Base-by-base conservation (phyloP, 495 filamentous ascomycete genomes). In the Penicillium goetzii region DNA sequence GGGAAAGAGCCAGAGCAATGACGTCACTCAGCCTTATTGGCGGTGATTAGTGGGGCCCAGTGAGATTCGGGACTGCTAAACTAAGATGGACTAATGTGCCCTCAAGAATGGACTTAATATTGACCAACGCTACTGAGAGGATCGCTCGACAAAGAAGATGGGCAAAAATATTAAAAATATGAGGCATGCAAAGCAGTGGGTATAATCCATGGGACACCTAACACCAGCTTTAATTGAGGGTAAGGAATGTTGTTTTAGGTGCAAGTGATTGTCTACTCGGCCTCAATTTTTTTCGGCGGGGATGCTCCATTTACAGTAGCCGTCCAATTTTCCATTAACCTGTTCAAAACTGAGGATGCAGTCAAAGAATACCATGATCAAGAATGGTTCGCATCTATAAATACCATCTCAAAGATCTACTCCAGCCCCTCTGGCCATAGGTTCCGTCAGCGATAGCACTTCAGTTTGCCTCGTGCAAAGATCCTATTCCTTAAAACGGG, bases 381-480 rank as follows among this genome's bases (percentile, higher is more conserved):
- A 19, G 41, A 21, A 43, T 7, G 25, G 2, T 17, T 52, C 11
- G 25, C 11, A 52, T 7, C 25, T 52, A 52, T 52, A 52, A 52
- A 52, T 52, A 30, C 49, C 7, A 5, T 17, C 4, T 30, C 25
- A 32, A 5, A 30, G 25, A 32, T 32, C 49, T 19, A 52, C 25
- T 3, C 4, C 2, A 2, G 0, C 9, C 25, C 25, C 49, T 52
- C 49, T 17, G 15, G 49, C 49, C 12, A 52, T n/a, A 6, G 28
- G 12, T 17, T 32, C 25, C 12, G 25, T 17, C 2, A 32, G 25
- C 25, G 25, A 15, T 6, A 7, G 25, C 47, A 51, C 47, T 51
- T 51, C 47, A 51, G 47, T 51, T 52, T 52, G 49, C 49, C 49
- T 52, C 49, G 25, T 52, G 49, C 49, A 52, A 11, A 32, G 25